Percentiles rank a stretch among this genome's conserved stretches.
Conservation (phyloP, 2,329 filamentous ascomycete genomes). For the Penicillium vulpinum region DNA sequence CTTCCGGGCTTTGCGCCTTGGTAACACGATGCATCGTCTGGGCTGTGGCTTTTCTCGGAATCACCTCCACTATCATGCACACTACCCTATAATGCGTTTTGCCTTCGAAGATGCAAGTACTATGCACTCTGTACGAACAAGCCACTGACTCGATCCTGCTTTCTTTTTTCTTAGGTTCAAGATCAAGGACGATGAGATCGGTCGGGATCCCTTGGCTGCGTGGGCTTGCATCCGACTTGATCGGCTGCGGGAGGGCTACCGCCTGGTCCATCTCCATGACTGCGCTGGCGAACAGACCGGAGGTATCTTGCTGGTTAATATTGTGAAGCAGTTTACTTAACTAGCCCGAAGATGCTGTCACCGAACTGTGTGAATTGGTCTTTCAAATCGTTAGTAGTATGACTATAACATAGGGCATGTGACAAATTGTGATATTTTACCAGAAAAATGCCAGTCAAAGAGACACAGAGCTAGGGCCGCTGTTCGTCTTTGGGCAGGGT, state of each 20-base stretch:
- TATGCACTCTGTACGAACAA: background rate
- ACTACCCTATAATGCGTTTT: background rate
- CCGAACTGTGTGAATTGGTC: background rate
- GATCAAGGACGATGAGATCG: slow-evolving; percentile 81
- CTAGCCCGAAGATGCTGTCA: background rate
- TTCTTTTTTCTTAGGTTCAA: slow-evolving; percentile 62
- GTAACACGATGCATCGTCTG: background rate
- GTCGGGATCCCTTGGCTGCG: slow-evolving; percentile 73
- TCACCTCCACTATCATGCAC: background rate
- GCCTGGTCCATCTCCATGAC: slow-evolving; percentile 76
- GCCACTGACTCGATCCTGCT: background rate
- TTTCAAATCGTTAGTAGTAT: background rate
- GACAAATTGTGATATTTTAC: background rate
- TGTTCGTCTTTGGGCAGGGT: background rate
- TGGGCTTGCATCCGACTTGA: slow-evolving; percentile 91
- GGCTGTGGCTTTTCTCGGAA: background rate
- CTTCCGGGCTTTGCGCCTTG: background rate
- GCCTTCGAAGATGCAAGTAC: background rate
- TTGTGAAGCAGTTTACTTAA: slow-evolving; percentile 57
- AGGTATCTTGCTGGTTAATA: slow-evolving; percentile 71
- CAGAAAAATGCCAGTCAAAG: no score
- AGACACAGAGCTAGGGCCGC: background rate
- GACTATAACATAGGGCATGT: background rate
- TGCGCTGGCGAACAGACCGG: slow-evolving; percentile 63
- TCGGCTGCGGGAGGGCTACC: slow-evolving; percentile 70